Evolutionary conservation across 2,329 filamentous ascomycete species (phyloP).

Genomic region (Stagonosporopsis vannaccii): DNA sequence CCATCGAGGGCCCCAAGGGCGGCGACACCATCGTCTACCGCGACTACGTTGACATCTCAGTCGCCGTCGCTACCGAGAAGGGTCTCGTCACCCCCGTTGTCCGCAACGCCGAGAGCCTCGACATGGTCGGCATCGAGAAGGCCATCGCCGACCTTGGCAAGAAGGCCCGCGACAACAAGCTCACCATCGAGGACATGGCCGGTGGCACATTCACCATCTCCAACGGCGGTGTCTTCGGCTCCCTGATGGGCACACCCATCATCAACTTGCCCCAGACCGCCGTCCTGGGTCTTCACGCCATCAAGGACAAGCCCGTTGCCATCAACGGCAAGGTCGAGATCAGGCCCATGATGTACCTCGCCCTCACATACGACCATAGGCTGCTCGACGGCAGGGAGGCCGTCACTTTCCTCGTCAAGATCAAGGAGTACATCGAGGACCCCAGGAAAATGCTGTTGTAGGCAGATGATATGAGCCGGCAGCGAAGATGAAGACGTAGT

Average conservation of each 20-base stretch:
- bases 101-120: slow-evolving; percentile 87
- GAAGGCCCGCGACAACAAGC: slow-evolving; percentile 96
- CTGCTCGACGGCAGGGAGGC: slow-evolving; percentile 94
- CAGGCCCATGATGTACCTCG: slow-evolving; percentile 98
- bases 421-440: slow-evolving; percentile 98
- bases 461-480: not conserved
- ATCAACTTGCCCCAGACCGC: slow-evolving; percentile 96
- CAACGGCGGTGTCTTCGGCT: slow-evolving; percentile 96
- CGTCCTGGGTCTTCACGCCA: slow-evolving; percentile 91
- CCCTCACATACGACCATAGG: slow-evolving; percentile 96
- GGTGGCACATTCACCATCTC: slow-evolving; percentile 98
- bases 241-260: slow-evolving; percentile 96
- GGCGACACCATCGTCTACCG: slow-evolving; percentile 98
- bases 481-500: not conserved
- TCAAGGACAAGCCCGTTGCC: slow-evolving; percentile 90
- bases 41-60: slow-evolving; percentile 97
- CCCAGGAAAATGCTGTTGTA: slow-evolving; percentile 84
- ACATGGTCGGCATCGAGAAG: slow-evolving; percentile 88
- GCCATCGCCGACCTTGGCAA: slow-evolving; percentile 92
- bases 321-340: slow-evolving; percentile 95
- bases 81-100: slow-evolving; percentile 96
- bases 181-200: slow-evolving; percentile 99
- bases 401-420: slow-evolving; percentile 92
- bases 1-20: slow-evolving; percentile 92
- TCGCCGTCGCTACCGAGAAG: slow-evolving; percentile 97